Percentiles rank a stretch among this genome's conserved stretches.
Evolutionary conservation across 2,329 filamentous ascomycete genomes (phyloP).

Genomic region (Ascosphaera pollenicola): DNA sequence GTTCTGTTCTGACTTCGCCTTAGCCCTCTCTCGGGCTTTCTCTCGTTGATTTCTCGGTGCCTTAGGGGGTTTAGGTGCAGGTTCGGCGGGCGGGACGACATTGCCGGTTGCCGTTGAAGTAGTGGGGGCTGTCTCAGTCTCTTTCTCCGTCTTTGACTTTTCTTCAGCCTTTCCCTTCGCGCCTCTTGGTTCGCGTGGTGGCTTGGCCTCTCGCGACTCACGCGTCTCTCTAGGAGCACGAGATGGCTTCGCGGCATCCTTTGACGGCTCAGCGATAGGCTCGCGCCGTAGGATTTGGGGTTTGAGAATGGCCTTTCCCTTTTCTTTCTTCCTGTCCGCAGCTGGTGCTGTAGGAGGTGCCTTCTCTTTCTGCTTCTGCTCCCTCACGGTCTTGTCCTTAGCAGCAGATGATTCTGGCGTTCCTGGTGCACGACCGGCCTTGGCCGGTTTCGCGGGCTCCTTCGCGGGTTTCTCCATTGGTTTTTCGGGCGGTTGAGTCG

Average conservation of each 20-base stretch:
- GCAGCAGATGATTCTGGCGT: constrained; percentile 7
- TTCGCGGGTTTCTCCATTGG: constrained; percentile 34
- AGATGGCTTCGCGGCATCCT: not conserved
- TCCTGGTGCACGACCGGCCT: constrained; percentile 17
- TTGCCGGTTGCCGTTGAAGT: constrained; percentile 2
- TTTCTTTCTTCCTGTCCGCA: constrained; percentile 29
- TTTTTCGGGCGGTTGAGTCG: constrained; percentile 11
- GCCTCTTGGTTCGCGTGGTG: constrained; percentile 3
- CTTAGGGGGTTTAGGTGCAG: constrained; percentile 3
- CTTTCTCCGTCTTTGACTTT: not conserved
- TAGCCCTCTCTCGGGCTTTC: constrained; percentile 6
- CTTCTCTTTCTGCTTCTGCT: constrained; percentile 6
- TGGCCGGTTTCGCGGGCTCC: constrained; percentile 37
- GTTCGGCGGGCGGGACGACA: constrained; percentile 3
- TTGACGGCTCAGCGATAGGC: not conserved
- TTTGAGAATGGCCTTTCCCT: constrained; percentile 21
- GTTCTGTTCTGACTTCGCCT: not conserved
- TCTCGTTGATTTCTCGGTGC: constrained; percentile 2
- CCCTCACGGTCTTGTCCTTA: constrained; percentile 13
- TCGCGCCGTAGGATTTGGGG: not conserved
- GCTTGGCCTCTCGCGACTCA: not conserved
- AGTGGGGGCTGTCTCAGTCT: constrained; percentile 1
- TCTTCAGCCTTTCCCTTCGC: not conserved
- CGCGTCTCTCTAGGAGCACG: constrained; percentile 2
- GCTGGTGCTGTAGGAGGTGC: constrained; percentile 10